A percentile compares a stretch with the other conserved stretches of the same genome.
Evolutionary conservation across 345 rosid genomes (phyloP).

Genomic region (Punica granatum): DNA sequence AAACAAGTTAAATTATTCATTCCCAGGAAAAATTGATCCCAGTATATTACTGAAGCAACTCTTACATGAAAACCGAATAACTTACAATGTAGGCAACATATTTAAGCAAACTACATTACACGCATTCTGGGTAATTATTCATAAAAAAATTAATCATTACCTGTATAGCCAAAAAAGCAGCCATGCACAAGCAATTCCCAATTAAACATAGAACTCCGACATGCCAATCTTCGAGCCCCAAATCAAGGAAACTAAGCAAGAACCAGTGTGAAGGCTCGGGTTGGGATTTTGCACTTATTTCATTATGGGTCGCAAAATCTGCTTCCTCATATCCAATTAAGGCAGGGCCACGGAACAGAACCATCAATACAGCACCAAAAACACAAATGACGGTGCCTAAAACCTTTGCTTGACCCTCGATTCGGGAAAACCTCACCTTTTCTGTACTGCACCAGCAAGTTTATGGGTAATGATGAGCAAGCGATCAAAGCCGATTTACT

Average conservation of each 20-base stretch:
- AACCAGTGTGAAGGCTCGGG: conserved; percentile 87
- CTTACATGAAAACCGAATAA: too few species aligned
- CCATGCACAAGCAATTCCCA: conserved; percentile 98
- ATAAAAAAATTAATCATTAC: conserved; percentile 21
- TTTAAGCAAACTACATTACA: neutral
- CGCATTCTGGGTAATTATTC: too few species aligned
- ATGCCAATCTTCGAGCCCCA: conserved; percentile 74
- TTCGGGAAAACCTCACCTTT: conserved; percentile 64
- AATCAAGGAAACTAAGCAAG: conserved; percentile 42
- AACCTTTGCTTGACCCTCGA: conserved; percentile 89
- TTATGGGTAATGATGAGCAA: conserved; percentile 11
- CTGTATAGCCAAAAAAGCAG: conserved; percentile 89
- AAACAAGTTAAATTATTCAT: neutral
- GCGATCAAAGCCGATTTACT: conserved; percentile 10
- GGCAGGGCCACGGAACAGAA: conserved; percentile 79
- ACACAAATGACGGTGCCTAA: conserved; percentile 81
- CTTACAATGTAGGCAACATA: neutral
- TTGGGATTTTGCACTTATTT: conserved; percentile 74
- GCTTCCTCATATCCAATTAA: conserved; percentile 51
- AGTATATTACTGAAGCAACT: too few species aligned
- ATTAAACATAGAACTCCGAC: conserved; percentile 90
- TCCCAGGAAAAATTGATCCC: neutral
- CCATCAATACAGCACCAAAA: conserved; percentile 81
- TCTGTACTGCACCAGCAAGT: conserved; percentile 82
- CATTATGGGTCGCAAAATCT: conserved; percentile 41